These are phyloP conservation scores for Backusella morwellensis DNA, from an alignment of 192 early-diverging fungal species.

Conservation along the genomic window DNA sequence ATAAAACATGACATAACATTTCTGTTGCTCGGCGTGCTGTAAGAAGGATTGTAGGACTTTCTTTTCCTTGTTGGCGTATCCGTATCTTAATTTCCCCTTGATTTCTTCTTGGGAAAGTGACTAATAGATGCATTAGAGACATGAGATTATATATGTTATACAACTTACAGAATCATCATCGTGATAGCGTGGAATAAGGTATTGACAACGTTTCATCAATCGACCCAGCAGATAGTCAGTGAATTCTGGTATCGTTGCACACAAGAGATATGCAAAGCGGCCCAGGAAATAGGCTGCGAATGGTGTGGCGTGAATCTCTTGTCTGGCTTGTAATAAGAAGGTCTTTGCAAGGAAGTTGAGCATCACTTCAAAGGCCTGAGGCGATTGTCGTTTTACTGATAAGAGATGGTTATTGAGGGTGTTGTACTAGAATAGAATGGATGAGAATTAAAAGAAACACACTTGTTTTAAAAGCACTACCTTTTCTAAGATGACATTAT, in stretches of 20 bases:
- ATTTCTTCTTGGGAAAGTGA: slow-evolving; percentile 35
- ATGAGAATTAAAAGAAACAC: background rate
- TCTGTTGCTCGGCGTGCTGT: slow-evolving; percentile 64
- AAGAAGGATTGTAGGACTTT: slow-evolving; percentile 53
- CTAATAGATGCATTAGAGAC: slow-evolving; percentile 25
- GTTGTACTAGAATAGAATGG: background rate
- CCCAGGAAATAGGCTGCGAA: slow-evolving; percentile 66
- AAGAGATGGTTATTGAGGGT: background rate
- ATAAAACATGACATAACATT: slow-evolving; percentile 66
- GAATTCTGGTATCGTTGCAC: slow-evolving; percentile 54
- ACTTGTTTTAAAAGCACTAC: slow-evolving; percentile 12
- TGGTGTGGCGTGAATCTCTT: slow-evolving; percentile 59
- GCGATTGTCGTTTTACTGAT: slow-evolving; percentile 12
- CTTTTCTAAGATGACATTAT: slow-evolving; percentile 38
- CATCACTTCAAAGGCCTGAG: slow-evolving; percentile 36
- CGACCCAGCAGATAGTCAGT: slow-evolving; percentile 60
- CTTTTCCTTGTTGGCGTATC: slow-evolving; percentile 25
- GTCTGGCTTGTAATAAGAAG: slow-evolving; percentile 64
- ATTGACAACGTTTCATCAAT: slow-evolving; percentile 67
- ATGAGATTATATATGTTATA: too few relatives aligned
- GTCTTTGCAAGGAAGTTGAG: slow-evolving; percentile 57
- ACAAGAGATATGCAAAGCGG: slow-evolving; percentile 57
- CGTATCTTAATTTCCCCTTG: slow-evolving; percentile 37
- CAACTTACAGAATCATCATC: slow-evolving; percentile 45
- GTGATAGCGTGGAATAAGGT: slow-evolving; percentile 64